Conservation (phyloP, 768 basidiomycete species). For the Phlebiopsis gigantea region DNA sequence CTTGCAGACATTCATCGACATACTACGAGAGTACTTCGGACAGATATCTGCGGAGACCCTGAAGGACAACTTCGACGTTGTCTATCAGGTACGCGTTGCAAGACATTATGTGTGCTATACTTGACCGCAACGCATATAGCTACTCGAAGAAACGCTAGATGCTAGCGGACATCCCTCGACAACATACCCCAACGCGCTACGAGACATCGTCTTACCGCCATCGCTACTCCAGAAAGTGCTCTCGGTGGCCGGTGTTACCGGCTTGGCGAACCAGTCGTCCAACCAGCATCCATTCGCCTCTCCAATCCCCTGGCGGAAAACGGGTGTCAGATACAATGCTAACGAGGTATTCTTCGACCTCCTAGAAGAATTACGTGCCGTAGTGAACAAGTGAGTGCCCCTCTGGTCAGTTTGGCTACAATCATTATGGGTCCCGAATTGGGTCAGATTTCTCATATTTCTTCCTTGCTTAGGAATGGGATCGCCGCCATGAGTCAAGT, state of each 20-base stretch:
- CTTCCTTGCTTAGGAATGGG: conserved; percentile 70
- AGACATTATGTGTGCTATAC: background rate
- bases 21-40: conserved; percentile 84
- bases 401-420: conserved; percentile 4
- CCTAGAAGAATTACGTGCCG: conserved; percentile 72
- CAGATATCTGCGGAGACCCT: conserved; percentile 73
- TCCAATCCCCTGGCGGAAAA: conserved; percentile 90
- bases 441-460: too few species aligned
- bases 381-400: conserved; percentile 64
- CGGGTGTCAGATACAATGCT: conserved; percentile 73
- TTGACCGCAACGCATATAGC: conserved; percentile 35
- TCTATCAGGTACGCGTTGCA: conserved; percentile 71
- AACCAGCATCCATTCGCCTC: conserved; percentile 64
- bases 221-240: conserved; percentile 60
- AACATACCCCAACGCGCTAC: conserved; percentile 82
- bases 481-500: conserved; percentile 60
- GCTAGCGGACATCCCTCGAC: conserved; percentile 90
- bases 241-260: conserved; percentile 45
- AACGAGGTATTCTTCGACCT: conserved; percentile 96
- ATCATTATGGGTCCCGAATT: background rate
- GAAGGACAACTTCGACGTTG: conserved; percentile 91
- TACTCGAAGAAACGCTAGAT: conserved; percentile 94
- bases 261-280: conserved; percentile 29
- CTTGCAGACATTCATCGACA: conserved; percentile 77
- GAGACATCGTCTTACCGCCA: conserved; percentile 91